Percentiles rank a stretch among this genome's conserved stretches.
Conservation (phyloP, 2,329 filamentous ascomycete species). For the Penicillium sp. region DNA sequence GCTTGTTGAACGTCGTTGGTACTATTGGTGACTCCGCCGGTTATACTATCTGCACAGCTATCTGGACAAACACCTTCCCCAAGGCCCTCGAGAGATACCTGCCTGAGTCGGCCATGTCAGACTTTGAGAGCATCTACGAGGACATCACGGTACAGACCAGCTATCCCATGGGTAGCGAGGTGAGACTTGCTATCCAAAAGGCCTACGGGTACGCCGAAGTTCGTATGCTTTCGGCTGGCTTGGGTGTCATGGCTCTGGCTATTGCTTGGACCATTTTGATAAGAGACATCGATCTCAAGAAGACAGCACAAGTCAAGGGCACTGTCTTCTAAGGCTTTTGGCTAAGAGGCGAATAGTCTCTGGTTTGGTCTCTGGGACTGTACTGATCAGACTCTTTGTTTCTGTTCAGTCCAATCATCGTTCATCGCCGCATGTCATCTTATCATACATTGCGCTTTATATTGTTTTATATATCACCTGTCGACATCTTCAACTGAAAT, state of each 20-base stretch:
- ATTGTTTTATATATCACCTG: no score
- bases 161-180: conserved; percentile 46
- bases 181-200: conserved; percentile 56
- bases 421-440: no score
- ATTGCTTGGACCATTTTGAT: conserved; percentile 49
- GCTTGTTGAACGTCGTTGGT: conserved; percentile 55
- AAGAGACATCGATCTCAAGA: conserved; percentile 51
- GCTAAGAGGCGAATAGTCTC: no score
- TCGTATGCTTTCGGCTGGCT: conserved; percentile 52
- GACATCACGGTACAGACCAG: conserved; percentile 46
- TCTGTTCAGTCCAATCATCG: no score
- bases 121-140: conserved; percentile 47
- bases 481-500: no score
- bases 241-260: conserved; percentile 43
- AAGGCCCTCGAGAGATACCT: conserved; percentile 48
- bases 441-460: no score
- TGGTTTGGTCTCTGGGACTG: no score
- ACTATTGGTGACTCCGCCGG: conserved; percentile 56
- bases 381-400: no score
- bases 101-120: conserved; percentile 32
- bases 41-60: conserved; percentile 55
- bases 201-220: conserved; percentile 58
- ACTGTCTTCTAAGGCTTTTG: conserved; percentile 42
- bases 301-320: conserved; percentile 52
- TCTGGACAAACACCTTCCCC: conserved; percentile 60